phyloP scores from a whole-genome alignment of 495 filamentous ascomycete species.

The Penicillium cataractarum region DNA sequence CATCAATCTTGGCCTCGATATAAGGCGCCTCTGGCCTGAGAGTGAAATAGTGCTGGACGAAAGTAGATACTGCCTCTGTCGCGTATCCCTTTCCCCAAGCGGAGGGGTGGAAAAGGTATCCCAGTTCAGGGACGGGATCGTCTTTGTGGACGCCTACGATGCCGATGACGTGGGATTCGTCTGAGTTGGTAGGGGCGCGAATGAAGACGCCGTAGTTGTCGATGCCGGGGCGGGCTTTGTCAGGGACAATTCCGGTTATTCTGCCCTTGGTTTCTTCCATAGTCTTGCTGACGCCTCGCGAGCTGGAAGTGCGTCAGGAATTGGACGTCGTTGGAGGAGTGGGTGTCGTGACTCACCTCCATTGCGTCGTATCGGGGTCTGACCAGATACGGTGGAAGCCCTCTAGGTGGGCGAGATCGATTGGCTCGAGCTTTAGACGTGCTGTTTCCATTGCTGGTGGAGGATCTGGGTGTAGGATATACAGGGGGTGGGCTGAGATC shows the following conservation, averaged over 20 bases:
- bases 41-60: slow-evolving; percentile 2
- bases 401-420: slow-evolving; percentile 11
- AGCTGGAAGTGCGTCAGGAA: not conserved
- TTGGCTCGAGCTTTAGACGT: slow-evolving; percentile 4
- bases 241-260: slow-evolving; percentile 7
- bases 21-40: slow-evolving; percentile 1
- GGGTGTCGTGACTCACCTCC: not conserved
- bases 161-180: slow-evolving; percentile 1
- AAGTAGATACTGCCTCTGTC: slow-evolving; percentile 6
- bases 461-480: not conserved
- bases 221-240: slow-evolving; percentile 1
- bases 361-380: not conserved
- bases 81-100: slow-evolving; percentile 15
- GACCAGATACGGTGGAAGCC: slow-evolving; percentile 11
- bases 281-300: not conserved
- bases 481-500: not conserved
- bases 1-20: slow-evolving; percentile 14
- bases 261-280: slow-evolving; percentile 3
- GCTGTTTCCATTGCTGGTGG: slow-evolving; percentile 5
- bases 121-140: slow-evolving; percentile 9
- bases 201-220: slow-evolving; percentile 12
- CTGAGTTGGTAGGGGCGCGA: not conserved
- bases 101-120: slow-evolving; percentile 10
- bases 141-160: slow-evolving; percentile 8
- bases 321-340: not conserved